Conservation (phyloP, 768 basidiomycete genomes). For the Suillus occidentalis region DNA sequence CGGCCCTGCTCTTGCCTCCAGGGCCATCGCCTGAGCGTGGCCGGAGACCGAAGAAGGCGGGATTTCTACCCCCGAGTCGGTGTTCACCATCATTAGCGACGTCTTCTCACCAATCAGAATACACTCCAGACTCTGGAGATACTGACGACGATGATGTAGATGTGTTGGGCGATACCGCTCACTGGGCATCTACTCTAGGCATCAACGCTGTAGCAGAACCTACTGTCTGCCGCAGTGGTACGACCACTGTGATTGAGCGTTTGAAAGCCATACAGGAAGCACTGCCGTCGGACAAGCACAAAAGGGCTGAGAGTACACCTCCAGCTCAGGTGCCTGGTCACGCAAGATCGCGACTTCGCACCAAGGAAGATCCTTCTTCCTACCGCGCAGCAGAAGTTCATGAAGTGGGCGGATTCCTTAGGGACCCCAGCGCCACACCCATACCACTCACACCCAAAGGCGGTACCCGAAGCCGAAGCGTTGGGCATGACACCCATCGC, state of each 20-base stretch:
- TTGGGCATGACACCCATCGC: conserved; percentile 20
- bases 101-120: conserved; percentile 27
- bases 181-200: conserved; percentile 23
- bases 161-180: conserved; percentile 26
- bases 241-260: conserved; percentile 18
- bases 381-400: conserved; percentile 10
- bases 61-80: conserved; percentile 12
- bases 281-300: conserved; percentile 6
- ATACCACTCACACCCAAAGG: conserved; percentile 21
- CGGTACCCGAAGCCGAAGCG: conserved; percentile 28
- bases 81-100: conserved; percentile 23
- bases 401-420: conserved; percentile 22
- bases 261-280: conserved; percentile 22
- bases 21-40: conserved; percentile 28
- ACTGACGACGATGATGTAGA: conserved; percentile 22
- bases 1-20: conserved; percentile 20
- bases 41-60: conserved; percentile 24
- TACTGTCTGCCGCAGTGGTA: conserved; percentile 14
- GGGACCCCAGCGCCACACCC: conserved; percentile 27
- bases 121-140: conserved; percentile 21
- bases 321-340: conserved; percentile 27
- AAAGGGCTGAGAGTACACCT: conserved; percentile 32
- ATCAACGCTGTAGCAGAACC: conserved; percentile 25
- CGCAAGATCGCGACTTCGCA: conserved; percentile 13
- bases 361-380: conserved; percentile 14